Percentiles rank a stretch among this genome's conserved stretches.
Evolutionary conservation across 768 basidiomycete genomes (phyloP).

Genomic region (Mycena chlorophos): DNA sequence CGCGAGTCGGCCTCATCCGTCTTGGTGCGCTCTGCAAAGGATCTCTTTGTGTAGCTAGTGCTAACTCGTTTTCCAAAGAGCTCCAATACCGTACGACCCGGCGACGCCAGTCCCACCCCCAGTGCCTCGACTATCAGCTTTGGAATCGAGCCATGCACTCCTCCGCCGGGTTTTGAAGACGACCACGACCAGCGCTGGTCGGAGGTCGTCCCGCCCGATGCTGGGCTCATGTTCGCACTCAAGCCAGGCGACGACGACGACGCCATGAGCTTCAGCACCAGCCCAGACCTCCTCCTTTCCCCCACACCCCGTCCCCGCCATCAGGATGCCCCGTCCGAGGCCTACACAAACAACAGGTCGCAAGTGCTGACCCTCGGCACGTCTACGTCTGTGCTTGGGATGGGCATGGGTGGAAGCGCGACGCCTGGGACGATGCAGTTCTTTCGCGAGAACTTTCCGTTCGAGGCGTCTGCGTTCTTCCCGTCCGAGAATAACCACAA

Average conservation of each 20-base stretch:
- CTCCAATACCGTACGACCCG: constrained; percentile 15
- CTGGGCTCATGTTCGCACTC: constrained; percentile 59
- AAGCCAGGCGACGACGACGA: constrained; percentile 50
- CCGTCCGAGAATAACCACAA: background rate
- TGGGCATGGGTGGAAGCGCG: constrained; percentile 3
- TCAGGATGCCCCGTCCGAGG: constrained; percentile 29
- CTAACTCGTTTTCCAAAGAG: constrained; percentile 8
- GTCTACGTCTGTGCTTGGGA: constrained; percentile 16
- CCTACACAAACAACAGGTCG: constrained; percentile 25
- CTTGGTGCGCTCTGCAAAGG: background rate
- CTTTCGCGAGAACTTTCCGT: constrained; percentile 30
- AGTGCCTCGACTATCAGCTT: background rate
- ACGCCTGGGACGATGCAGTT: constrained; percentile 21
- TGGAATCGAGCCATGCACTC: constrained; percentile 1
- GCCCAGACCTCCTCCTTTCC: constrained; percentile 39
- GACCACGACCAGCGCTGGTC: constrained; percentile 48
- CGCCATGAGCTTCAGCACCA: constrained; percentile 55
- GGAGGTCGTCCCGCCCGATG: constrained; percentile 54
- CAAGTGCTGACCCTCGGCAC: constrained; percentile 28
- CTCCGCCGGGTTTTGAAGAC: constrained; percentile 16
- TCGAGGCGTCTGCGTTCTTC: constrained; percentile 9
- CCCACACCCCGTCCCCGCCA: constrained; percentile 4
- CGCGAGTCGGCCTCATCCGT: background rate
- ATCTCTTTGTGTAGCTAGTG: constrained; percentile 7
- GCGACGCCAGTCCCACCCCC: background rate